Evolutionary conservation across 2,329 filamentous ascomycete species (phyloP), one percentile per base, ranked within the genome.

Genomic region (Coniochaeta hoffmannii): DNA sequence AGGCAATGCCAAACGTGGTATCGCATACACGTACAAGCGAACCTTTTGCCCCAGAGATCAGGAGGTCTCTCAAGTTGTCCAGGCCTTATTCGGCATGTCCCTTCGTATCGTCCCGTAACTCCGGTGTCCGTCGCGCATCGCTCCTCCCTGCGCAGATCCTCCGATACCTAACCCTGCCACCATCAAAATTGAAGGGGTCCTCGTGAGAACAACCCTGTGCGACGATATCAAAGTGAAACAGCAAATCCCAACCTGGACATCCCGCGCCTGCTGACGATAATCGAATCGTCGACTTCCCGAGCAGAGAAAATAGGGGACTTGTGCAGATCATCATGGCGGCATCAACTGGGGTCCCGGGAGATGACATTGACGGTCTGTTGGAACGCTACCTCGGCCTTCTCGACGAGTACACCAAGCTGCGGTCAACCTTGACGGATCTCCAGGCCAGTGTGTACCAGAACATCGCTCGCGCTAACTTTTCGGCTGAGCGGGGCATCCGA

Each of bases 381-480:
- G 79, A 81, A 67, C 78, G 75, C 32, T 90, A 91, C 65, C 80
- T 93, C 10, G 58, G 66, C 54, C 76, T 88, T 1, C 72, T 92
- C 1, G 78, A 91, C 66, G 73, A 83, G 63, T 91, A 92, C 72
- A 81, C 82, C 12, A 68, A 69, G 19, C 77, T 88, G 3, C 81
- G 82, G 57, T 65, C 72, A 26, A 67, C 77, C 44, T 76, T 91
- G 35, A 73, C 75, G 44, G 65, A 67, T 12, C 70, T 81, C 19
- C 79, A 89, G 60, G 72, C 78, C 19, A 71, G 72, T 53, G 77
- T 88, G 60, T 81, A 76, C 64, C 78, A 80, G 55, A 71, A 75
- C 60, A 75, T 92, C 38, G 86, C 88, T n/a, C 81, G 88, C 56
- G 88, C 89, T 58, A 90, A 91, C 71, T 91, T 89, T 69, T 74